A percentile compares a stretch with the other conserved stretches of the same genome.
Evolutionary conservation across 768 basidiomycete species (phyloP).

Genomic region (Lactifluus subvellereus): DNA sequence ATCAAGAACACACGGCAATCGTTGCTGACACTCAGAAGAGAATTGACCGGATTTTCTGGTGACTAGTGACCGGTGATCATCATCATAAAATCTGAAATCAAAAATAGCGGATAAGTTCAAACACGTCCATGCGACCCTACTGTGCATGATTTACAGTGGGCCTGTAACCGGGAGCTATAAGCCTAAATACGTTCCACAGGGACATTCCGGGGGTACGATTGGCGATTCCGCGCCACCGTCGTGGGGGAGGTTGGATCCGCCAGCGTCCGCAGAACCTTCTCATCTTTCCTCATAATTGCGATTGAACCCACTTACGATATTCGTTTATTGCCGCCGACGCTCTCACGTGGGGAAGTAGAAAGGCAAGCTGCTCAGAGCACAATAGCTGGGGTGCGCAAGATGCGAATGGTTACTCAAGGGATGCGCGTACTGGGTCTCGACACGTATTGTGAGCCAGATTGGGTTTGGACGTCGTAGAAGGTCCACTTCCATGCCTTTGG

Average conservation of each 20-base stretch:
- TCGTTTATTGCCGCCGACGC: constrained; percentile 5
- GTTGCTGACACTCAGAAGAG: background rate
- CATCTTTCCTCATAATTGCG: background rate
- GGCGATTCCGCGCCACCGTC: constrained; percentile 5
- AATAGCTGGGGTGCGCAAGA: background rate
- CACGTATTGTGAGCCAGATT: constrained; percentile 5
- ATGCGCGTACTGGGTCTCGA: background rate
- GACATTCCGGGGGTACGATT: constrained; percentile 6
- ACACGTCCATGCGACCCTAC: constrained; percentile 3
- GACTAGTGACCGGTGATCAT: constrained; percentile 2
- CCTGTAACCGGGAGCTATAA: constrained; percentile 2
- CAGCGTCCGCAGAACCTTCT: background rate
- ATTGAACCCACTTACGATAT: background rate
- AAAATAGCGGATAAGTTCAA: constrained; percentile 3
- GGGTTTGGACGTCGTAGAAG: constrained; percentile 5
- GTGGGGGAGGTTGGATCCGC: background rate
- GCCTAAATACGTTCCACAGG: constrained; percentile 8
- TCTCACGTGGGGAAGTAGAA: background rate
- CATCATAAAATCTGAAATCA: constrained; percentile 6
- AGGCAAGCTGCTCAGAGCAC: background rate
- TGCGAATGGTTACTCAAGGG: background rate
- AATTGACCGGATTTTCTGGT: background rate
- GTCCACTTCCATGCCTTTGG: background rate
- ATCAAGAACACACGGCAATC: background rate
- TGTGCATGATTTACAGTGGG: background rate